Conservation (phyloP, 768 basidiomycete species). For the Mycena vitilis region DNA sequence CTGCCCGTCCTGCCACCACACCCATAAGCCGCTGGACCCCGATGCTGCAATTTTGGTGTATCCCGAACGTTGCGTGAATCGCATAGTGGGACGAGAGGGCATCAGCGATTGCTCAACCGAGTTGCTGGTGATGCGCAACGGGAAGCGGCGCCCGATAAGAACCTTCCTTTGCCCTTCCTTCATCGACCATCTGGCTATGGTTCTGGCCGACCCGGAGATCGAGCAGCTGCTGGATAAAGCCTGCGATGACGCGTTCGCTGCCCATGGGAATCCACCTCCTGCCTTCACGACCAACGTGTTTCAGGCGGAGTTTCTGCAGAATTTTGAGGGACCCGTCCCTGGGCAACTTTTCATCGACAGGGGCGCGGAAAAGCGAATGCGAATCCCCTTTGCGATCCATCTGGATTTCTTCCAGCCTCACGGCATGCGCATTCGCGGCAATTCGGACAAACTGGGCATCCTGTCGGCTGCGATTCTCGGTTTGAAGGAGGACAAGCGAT, state of each 20-base stretch:
- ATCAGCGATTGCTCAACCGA: not conserved
- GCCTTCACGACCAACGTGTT: constrained; percentile 29
- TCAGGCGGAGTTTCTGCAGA: constrained; percentile 39
- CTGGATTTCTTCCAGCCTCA: constrained; percentile 45
- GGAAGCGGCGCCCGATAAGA: constrained; percentile 31
- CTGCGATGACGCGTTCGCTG: constrained; percentile 31
- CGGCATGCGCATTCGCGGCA: constrained; percentile 32
- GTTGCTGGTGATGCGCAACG: constrained; percentile 7
- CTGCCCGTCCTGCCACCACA: constrained; percentile 24
- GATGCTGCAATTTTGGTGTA: constrained; percentile 1
- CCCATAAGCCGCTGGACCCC: constrained; percentile 6
- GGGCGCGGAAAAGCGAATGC: constrained; percentile 13
- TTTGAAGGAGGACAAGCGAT: constrained; percentile 36
- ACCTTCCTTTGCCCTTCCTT: constrained; percentile 35
- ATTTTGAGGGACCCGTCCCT: constrained; percentile 39
- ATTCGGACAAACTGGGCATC: constrained; percentile 38
- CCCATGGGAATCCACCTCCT: constrained; percentile 1
- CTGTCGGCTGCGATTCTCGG: constrained; percentile 47
- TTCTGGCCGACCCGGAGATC: constrained; percentile 28
- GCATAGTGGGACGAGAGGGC: not conserved
- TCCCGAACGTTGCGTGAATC: constrained; percentile 1
- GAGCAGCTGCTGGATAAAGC: constrained; percentile 28
- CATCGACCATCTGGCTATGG: constrained; percentile 33
- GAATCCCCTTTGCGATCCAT: constrained; percentile 37
- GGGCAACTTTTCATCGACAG: constrained; percentile 34